Conservation (phyloP, 1,139 yeast genomes). For the Debaryomyces sp. region DNA sequence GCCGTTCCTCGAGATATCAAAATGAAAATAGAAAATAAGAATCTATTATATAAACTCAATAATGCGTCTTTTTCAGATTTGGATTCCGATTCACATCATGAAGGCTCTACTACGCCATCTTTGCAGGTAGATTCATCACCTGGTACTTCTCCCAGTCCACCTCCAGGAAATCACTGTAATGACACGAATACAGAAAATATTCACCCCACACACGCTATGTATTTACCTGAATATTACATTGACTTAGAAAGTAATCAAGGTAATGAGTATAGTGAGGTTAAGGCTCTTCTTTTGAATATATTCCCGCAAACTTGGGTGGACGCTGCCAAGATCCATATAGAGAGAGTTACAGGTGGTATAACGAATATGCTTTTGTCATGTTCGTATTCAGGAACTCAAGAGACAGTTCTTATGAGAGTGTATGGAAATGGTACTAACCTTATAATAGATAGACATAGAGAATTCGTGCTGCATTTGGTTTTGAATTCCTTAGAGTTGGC, state of each 20-base stretch:
- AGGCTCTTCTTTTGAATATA: conserved; percentile 33
- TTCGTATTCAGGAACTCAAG: conserved; percentile 26
- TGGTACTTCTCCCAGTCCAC: conserved; percentile 19
- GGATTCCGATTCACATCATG: conserved; percentile 29
- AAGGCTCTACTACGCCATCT: conserved; percentile 8
- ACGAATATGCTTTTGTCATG: conserved; percentile 73
- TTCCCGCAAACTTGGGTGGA: conserved; percentile 38
- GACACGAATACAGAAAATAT: conserved; percentile 25
- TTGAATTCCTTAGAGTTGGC: conserved; percentile 65
- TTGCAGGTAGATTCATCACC: conserved; percentile 9
- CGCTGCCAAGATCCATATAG: conserved; percentile 26
- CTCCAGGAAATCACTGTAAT: conserved; percentile 13
- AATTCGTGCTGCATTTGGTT: conserved; percentile 70
- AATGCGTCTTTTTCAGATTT: conserved; percentile 47
- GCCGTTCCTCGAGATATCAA: conserved; percentile 14
- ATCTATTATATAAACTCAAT: conserved; percentile 43
- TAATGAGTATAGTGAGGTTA: conserved; percentile 35
- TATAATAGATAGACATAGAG: conserved; percentile 76
- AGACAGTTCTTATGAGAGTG: conserved; percentile 63
- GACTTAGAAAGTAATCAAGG: conserved; percentile 35
- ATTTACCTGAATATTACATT: conserved; percentile 40
- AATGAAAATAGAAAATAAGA: conserved; percentile 37
- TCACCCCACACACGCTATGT: conserved; percentile 39
- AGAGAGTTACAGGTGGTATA: conserved; percentile 72
- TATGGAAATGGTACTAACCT: conserved; percentile 77